Base-by-base conservation (phyloP, 2,329 filamentous ascomycete genomes). In the Xylariales sp. region DNA sequence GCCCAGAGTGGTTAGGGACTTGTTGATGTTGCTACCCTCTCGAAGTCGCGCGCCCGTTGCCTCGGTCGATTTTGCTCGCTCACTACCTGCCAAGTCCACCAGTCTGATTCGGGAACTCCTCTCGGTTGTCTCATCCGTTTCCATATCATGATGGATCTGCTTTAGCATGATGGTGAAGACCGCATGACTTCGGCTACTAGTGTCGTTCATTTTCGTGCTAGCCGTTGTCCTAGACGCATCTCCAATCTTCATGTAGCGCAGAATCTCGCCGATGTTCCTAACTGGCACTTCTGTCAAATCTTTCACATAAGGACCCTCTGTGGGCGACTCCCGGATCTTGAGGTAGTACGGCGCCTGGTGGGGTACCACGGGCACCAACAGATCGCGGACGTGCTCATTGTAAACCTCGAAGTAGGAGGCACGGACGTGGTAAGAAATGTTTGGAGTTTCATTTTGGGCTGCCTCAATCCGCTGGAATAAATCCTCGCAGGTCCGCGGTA, bases 401-500 rank as follows among this genome's bases (percentile, higher is more conserved):
- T 98, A 98, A 44, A 98, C 93, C 61, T 98, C 93, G 56, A 98
- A 97, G 67, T 98, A 98, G 4, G 90, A 96, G 19, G 97, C 93
- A 46, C 93, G 85, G 47, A 98, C 93, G 53, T 91, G 93, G 72
- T 96, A 98, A 50, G 88, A 95, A 59, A 95, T 88, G 62, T 93
- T 94, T 38, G 89, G 85, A 31, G 85, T 85, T 54, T 94, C 85
- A 49, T 86, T 82, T 38, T 78, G 73, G 19, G 78, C 74, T 29
- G 81, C 78, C 48, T 91, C 84, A 58, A 98, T 96, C 39, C 93
- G 81, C 67, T 95, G 82, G 59, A 98, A 98, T 35, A 98, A 74
- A 62, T 96, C 93, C 61, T 95, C 85, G 62, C 93, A 98, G 8
- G 93, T 98, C 35, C 90, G 79, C 6, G 93, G 93, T 48, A 98